phyloP scores from a whole-genome alignment of 2,329 filamentous ascomycete species.

The Alternaria burnsii region DNA sequence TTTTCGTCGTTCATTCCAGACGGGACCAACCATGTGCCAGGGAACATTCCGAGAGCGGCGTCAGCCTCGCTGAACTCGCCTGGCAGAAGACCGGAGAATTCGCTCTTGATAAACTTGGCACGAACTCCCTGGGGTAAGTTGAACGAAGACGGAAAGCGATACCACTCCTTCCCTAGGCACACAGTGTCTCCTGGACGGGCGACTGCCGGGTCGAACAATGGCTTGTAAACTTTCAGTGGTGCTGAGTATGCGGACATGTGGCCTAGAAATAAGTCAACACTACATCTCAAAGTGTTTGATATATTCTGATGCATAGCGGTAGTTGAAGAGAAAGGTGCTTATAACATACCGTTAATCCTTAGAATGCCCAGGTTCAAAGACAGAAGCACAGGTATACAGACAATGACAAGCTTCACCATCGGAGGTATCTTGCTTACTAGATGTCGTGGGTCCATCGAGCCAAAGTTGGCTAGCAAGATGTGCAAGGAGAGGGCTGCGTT shows the following conservation, averaged over 20 bases:
- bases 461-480: conserved; percentile 77
- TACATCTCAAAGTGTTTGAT: not conserved
- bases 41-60: conserved; percentile 74
- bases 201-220: conserved; percentile 66
- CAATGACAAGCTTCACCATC: conserved; percentile 72
- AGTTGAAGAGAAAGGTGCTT: not conserved
- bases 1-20: conserved; percentile 92
- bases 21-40: conserved; percentile 84
- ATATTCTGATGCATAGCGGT: not conserved
- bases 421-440: conserved; percentile 76
- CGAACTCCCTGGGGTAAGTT: conserved; percentile 84
- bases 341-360: conserved; percentile 67
- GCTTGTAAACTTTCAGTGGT: conserved; percentile 74
- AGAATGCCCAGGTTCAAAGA: conserved; percentile 73
- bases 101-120: conserved; percentile 89
- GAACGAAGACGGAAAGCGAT: conserved; percentile 93
- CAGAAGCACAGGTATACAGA: conserved; percentile 68
- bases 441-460: conserved; percentile 72
- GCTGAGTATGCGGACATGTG: conserved; percentile 84
- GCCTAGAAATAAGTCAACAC: conserved; percentile 45
- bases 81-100: conserved; percentile 87
- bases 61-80: conserved; percentile 85
- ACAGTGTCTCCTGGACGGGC: conserved; percentile 72
- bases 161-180: conserved; percentile 97
- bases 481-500: conserved; percentile 89